Conservation (phyloP, 805 yeast genomes). For the Wickerhamiella bombiphila region DNA sequence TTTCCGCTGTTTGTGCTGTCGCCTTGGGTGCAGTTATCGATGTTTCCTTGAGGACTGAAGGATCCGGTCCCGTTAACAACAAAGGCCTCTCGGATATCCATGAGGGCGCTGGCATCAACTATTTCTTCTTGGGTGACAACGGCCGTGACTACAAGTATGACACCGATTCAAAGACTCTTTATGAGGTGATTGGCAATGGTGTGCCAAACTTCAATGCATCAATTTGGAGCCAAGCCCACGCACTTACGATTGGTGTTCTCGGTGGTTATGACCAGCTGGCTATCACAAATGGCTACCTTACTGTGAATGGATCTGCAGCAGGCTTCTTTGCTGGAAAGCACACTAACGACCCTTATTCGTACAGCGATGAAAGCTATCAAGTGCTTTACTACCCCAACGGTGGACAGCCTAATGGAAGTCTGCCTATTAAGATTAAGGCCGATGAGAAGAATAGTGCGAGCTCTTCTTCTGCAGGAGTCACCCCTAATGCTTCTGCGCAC, state of each 20-base stretch:
- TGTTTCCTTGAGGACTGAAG: too few relatives aligned
- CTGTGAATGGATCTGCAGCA: not conserved
- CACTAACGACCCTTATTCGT: not conserved
- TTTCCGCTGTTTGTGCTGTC: too few relatives aligned
- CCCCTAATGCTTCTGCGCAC: too few relatives aligned
- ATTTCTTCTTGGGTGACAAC: not conserved
- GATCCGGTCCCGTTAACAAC: too few relatives aligned
- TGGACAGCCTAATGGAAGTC: not conserved
- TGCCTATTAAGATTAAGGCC: not conserved
- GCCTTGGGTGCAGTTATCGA: too few relatives aligned
- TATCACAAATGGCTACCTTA: not conserved
- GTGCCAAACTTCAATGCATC: too few relatives aligned
- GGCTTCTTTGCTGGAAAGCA: not conserved
- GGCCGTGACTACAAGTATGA: not conserved
- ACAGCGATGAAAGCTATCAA: not conserved
- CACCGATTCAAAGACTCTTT: not conserved
- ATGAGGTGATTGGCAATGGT: too few relatives aligned
- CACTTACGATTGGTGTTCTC: not conserved
- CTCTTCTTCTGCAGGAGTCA: too few relatives aligned
- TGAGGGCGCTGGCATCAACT: not conserved
- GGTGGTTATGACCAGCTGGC: too few relatives aligned
- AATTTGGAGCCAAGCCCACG: too few relatives aligned
- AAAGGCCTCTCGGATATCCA: not conserved
- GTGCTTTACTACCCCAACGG: not conserved
- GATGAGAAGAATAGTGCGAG: too few relatives aligned